phyloP scores from a whole-genome alignment of 2,329 filamentous ascomycete genomes.

The Fusarium albidum region DNA sequence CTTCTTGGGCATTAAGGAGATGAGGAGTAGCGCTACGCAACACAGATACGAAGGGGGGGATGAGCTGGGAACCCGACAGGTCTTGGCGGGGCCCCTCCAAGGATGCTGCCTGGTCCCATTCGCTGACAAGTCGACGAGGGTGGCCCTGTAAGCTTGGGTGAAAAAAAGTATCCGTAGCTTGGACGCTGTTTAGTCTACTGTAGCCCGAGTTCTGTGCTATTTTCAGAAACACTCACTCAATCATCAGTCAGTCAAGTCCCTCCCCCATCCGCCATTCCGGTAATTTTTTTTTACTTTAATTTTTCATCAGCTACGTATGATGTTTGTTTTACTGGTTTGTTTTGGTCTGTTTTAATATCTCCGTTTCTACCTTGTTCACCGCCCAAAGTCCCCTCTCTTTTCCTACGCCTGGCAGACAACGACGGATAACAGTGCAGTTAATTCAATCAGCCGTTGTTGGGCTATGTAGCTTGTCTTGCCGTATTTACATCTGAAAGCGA shows the following conservation, averaged over 20 bases:
- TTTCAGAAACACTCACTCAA: conserved; percentile 20
- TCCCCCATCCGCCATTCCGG: conserved; percentile 1
- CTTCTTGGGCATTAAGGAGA: background rate
- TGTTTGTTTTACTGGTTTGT: background rate
- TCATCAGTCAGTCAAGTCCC: too few relatives aligned
- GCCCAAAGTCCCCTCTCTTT: too few relatives aligned
- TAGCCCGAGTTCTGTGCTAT: conserved; percentile 25
- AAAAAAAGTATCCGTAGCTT: background rate
- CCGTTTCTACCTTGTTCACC: too few relatives aligned
- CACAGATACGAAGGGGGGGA: conserved; percentile 25
- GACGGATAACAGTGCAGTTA: too few relatives aligned
- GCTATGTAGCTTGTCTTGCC: too few relatives aligned
- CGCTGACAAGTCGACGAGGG: conserved; percentile 18
- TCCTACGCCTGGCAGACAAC: too few relatives aligned
- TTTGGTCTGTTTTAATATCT: background rate
- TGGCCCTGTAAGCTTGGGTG: conserved; percentile 5
- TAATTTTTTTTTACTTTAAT: background rate
- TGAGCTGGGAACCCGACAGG: background rate
- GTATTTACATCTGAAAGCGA: too few relatives aligned
- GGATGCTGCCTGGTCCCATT: conserved; percentile 10
- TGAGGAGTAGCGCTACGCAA: conserved; percentile 1
- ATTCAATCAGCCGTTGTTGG: too few relatives aligned
- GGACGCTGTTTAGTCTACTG: conserved; percentile 19
- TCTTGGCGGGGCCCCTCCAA: background rate
- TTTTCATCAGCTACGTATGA: background rate